A percentile compares a stretch with the other conserved stretches of the same genome.
Evolutionary conservation across 2,329 filamentous ascomycete species (phyloP).

Genomic region (Pseudocercospora fuligena): DNA sequence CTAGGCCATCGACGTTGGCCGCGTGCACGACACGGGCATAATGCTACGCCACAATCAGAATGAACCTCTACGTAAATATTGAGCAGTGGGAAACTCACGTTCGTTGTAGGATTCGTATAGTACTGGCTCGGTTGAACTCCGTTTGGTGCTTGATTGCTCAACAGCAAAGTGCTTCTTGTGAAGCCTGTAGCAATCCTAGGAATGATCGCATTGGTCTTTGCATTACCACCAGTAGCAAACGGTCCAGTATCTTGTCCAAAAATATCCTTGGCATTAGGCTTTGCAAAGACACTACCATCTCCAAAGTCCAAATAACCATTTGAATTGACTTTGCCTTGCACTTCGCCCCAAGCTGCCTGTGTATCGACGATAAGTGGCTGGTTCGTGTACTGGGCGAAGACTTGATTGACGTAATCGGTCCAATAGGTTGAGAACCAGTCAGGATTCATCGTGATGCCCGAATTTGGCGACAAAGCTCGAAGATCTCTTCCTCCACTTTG

Average conservation of each 20-base stretch:
- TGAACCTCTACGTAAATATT: background rate
- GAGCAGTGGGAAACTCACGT: constrained; percentile 31
- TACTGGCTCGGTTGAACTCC: constrained; percentile 36
- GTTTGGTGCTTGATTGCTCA: constrained; percentile 45
- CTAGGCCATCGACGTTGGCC: constrained; percentile 61
- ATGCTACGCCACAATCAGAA: constrained; percentile 33
- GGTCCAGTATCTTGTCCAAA: constrained; percentile 69
- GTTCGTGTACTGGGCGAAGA: constrained; percentile 55
- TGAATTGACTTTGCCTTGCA: constrained; percentile 47
- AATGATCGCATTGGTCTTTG: constrained; percentile 62
- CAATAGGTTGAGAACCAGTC: constrained; percentile 58
- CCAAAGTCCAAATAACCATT: constrained; percentile 49
- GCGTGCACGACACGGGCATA: constrained; percentile 42
- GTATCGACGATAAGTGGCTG: constrained; percentile 65
- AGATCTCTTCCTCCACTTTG: constrained; percentile 43
- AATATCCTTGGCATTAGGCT: constrained; percentile 66
- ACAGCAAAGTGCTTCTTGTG: constrained; percentile 72
- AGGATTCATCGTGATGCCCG: constrained; percentile 51
- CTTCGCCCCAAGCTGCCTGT: constrained; percentile 61
- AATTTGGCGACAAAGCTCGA: constrained; percentile 52
- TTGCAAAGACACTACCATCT: constrained; percentile 57
- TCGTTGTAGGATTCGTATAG: constrained; percentile 37
- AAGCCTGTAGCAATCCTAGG: constrained; percentile 77
- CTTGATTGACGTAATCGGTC: constrained; percentile 56
- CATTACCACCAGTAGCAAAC: constrained; percentile 55